Percentiles rank a stretch among this genome's conserved stretches.
Conservation (phyloP, 208 protist species). For the Wallacemonas sp. region DNA sequence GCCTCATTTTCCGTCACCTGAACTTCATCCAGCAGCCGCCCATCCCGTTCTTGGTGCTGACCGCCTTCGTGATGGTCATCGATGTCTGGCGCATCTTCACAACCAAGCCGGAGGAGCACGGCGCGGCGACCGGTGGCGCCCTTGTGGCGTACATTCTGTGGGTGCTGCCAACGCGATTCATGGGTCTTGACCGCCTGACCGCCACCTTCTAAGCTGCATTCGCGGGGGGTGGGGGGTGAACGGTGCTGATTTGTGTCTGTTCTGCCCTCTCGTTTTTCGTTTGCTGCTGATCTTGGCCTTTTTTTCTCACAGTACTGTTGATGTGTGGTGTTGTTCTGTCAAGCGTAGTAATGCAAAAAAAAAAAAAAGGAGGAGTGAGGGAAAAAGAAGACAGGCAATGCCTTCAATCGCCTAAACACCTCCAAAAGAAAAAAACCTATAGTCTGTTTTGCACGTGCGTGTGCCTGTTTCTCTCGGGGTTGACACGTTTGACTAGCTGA, state of each 20-base stretch:
- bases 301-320: slow-evolving; percentile 10
- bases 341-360: no score
- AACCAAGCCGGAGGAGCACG: slow-evolving; percentile 81
- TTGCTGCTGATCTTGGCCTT: slow-evolving; percentile 11
- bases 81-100: slow-evolving; percentile 90
- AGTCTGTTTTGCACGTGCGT: no score
- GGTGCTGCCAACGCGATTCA: slow-evolving; percentile 78
- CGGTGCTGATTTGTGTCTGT: background rate
- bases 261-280: background rate
- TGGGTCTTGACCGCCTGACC: slow-evolving; percentile 86
- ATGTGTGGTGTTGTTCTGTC: background rate
- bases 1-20: slow-evolving; percentile 87
- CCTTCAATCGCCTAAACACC: no score
- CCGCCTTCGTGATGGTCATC: slow-evolving; percentile 87
- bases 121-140: slow-evolving; percentile 80
- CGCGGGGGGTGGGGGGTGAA: background rate
- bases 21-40: slow-evolving; percentile 92
- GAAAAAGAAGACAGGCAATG: no score
- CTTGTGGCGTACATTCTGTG: slow-evolving; percentile 89
- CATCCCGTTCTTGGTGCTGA: slow-evolving; percentile 86
- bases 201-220: slow-evolving; percentile 48
- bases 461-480: no score
- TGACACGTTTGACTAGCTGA: no score
- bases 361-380: no score
- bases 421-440: no score